Base-by-base conservation (phyloP, 2,329 filamentous ascomycete species). In the Arthrobotrys pseudoclavata region DNA sequence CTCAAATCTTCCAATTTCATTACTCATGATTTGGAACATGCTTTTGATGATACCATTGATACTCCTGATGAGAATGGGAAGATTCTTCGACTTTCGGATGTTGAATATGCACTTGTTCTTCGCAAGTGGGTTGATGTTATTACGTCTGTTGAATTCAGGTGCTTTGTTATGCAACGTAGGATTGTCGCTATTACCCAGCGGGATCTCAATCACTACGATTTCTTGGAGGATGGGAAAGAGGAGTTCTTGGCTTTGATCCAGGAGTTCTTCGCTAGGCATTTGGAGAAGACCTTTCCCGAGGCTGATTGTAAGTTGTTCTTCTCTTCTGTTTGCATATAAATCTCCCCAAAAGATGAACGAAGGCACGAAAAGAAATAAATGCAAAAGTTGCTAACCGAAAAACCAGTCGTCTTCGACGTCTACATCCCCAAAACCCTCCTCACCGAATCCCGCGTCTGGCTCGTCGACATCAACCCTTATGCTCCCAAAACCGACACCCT, bases 391-490 rank as follows among this genome's bases (percentile, higher is more conserved):
- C 40, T 45, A 29, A 29, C 50, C 7, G 12, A 13, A 31, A 24
- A 50, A 45, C 45, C 45, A 71, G 71, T 97, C 81, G 89, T 90
- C 0, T 97, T 99, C 82, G 96, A 99, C 82, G 91, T 97, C 50
- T 98, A 99, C 82, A 88, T 99, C 1, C 94, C 95, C 0, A 89
- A 91, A 79, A 88, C 87, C 29, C 86, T 40, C 81, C 81, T 86
- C 88, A 82, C 84, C 91, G 0, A 88, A 96, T 69, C 89, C 60
- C 87, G 89, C 57, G 92, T 96, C 1, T 92, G 94, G 85, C 86
- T 99, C 10, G 91, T 99, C 60, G 96, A 99, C 83, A 92, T 99
- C 82, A 98, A 98, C 82, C 93, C 96, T 0, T 99, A 95, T 93
- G 95, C 95, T 0, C 88, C 90, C 48, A 87, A 93, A 76, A 99